A percentile compares a stretch with the other conserved stretches of the same genome.
Evolutionary conservation across 2,329 filamentous ascomycete species (phyloP).

Genomic region (Triangularia verruculosa): DNA sequence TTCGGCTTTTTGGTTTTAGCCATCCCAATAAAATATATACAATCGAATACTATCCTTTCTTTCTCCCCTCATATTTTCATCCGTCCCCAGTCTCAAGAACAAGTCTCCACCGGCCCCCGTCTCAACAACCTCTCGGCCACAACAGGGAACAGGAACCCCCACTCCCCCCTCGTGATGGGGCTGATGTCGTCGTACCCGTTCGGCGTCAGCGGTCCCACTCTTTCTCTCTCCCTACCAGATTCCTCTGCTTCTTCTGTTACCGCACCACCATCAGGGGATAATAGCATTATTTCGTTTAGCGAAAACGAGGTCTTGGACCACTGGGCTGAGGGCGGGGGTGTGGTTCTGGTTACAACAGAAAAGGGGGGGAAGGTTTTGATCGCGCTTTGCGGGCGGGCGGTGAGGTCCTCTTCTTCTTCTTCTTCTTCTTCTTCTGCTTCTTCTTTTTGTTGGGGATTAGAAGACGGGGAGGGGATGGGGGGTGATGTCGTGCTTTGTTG

Average conservation of each 20-base stretch:
- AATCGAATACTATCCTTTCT: too few species aligned
- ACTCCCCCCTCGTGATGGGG: conserved; percentile 60
- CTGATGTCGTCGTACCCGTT: conserved; percentile 61
- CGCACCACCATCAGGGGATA: conserved; percentile 18
- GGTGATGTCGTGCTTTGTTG: too few species aligned
- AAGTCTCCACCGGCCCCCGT: conserved; percentile 73
- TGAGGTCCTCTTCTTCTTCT: conserved; percentile 27
- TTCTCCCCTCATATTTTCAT: background rate
- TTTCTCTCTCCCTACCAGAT: conserved; percentile 24
- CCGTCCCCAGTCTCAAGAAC: conserved; percentile 23
- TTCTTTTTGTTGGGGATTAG: background rate
- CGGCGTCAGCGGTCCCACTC: conserved; percentile 52
- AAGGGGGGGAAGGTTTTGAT: conserved; percentile 3
- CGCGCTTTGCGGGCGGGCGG: conserved; percentile 27
- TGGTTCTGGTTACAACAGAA: background rate
- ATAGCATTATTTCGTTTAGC: conserved; percentile 24
- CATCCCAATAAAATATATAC: too few species aligned
- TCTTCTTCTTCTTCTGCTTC: background rate
- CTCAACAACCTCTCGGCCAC: conserved; percentile 74
- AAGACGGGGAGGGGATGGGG: too few species aligned
- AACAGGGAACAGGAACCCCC: conserved; percentile 60
- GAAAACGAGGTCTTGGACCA: conserved; percentile 3
- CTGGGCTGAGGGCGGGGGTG: background rate
- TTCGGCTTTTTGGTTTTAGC: too few species aligned
- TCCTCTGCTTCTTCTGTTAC: conserved; percentile 16